phyloP scores from a whole-genome alignment of 768 basidiomycete genomes.

The Calocera viscosa region DNA sequence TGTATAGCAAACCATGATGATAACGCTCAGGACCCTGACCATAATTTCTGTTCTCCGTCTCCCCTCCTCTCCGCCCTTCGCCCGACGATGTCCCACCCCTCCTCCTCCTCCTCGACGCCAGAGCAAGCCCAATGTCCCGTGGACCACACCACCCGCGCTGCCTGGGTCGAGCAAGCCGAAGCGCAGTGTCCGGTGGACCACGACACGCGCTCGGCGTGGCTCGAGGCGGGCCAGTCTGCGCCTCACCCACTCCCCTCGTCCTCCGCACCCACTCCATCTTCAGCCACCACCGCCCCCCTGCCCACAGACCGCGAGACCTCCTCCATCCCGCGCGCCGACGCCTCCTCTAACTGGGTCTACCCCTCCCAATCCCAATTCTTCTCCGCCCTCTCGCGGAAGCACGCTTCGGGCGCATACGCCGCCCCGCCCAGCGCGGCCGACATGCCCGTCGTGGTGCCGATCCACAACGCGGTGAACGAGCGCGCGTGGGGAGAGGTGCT shows the following conservation, averaged over 20 bases:
- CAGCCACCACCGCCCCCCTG: constrained; percentile 29
- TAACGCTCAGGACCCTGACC: no score
- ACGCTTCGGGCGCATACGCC: constrained; percentile 39
- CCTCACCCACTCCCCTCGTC: not conserved
- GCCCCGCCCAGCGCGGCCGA: constrained; percentile 60
- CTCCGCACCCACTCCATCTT: constrained; percentile 14
- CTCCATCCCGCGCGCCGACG: constrained; percentile 65
- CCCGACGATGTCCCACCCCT: not conserved
- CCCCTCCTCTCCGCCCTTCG: no score
- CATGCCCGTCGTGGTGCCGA: constrained; percentile 92
- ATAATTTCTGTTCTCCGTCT: no score
- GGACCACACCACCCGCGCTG: constrained; percentile 41
- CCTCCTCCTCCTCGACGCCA: constrained; percentile 13
- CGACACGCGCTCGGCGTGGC: constrained; percentile 15
- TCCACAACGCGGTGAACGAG: constrained; percentile 98
- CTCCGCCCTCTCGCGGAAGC: constrained; percentile 89
- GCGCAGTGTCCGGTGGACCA: constrained; percentile 37
- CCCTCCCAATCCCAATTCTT: constrained; percentile 98
- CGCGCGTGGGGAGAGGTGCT: constrained; percentile 73
- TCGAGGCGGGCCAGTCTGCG: constrained; percentile 13
- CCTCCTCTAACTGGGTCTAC: constrained; percentile 79
- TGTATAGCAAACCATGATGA: no score
- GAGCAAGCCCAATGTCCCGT: constrained; percentile 43
- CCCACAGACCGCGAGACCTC: constrained; percentile 69
- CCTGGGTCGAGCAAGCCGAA: constrained; percentile 29